These are phyloP conservation scores for Colletotrichum simmondsii DNA, from an alignment of 2,329 filamentous ascomycete species.

Conservation along the genomic window DNA sequence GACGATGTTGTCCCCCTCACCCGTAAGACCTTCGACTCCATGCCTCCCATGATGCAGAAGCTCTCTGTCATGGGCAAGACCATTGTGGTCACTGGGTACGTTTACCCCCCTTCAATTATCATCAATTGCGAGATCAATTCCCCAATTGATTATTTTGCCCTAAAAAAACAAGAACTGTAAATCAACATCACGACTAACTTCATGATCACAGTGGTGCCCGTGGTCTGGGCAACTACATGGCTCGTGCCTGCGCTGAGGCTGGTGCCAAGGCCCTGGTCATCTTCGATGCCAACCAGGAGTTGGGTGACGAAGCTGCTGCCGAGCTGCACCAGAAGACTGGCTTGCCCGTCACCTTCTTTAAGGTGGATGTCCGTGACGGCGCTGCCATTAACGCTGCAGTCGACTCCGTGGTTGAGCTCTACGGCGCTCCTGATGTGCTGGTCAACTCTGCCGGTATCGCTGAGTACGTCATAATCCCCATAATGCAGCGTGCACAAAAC, in stretches of 20 bases:
- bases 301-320: slow-evolving; percentile 75
- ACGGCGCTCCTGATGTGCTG: slow-evolving; percentile 78
- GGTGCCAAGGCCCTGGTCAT: slow-evolving; percentile 80
- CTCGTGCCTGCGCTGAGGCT: slow-evolving; percentile 79
- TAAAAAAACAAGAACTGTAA: background rate
- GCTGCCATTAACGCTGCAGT: slow-evolving; percentile 77
- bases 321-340: slow-evolving; percentile 79
- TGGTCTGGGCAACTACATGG: slow-evolving; percentile 83
- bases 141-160: background rate
- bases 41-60: slow-evolving; percentile 72
- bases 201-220: slow-evolving; percentile 70
- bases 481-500: slow-evolving; percentile 15
- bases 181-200: slow-evolving; percentile 25
- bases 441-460: slow-evolving; percentile 85
- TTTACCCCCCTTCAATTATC: slow-evolving; percentile 17
- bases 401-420: slow-evolving; percentile 71
- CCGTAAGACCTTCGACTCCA: slow-evolving; percentile 62
- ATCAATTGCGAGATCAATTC: background rate
- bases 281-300: slow-evolving; percentile 81
- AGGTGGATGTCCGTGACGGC: slow-evolving; percentile 80
- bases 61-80: slow-evolving; percentile 78
- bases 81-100: slow-evolving; percentile 78
- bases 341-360: slow-evolving; percentile 80
- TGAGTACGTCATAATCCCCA: slow-evolving; percentile 56
- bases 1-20: slow-evolving; percentile 63